These are phyloP conservation scores for Leucosporidium yakuticum DNA, from an alignment of 768 basidiomycete species.

Conservation along the genomic window DNA sequence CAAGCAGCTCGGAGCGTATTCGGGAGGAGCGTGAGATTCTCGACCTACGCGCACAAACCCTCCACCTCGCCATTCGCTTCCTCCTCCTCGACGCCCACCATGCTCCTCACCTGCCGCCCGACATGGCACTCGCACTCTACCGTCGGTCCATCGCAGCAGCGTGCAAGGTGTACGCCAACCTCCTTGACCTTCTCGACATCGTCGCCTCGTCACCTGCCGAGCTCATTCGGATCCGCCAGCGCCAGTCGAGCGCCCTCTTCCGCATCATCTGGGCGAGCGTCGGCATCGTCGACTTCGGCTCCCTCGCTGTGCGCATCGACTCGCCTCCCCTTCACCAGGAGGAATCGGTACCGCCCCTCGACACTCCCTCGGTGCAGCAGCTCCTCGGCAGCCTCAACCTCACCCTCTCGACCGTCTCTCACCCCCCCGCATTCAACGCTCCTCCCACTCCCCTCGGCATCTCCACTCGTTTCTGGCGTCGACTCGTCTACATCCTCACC, in stretches of 20 bases:
- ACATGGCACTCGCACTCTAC: not conserved
- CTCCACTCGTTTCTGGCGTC: constrained; percentile 9
- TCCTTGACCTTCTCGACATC: constrained; percentile 12
- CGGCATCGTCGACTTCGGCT: not conserved
- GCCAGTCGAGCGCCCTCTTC: constrained; percentile 23
- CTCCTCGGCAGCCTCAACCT: not conserved
- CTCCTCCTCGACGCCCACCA: constrained; percentile 19
- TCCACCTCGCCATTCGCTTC: constrained; percentile 28
- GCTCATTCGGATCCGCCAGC: constrained; percentile 3
- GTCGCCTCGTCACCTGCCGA: not conserved
- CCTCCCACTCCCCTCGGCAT: constrained; percentile 7
- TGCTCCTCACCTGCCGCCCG: not conserved
- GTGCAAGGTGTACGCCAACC: constrained; percentile 13
- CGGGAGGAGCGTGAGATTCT: not conserved
- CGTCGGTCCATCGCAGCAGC: not conserved
- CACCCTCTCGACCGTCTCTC: not conserved
- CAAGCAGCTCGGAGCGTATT: not conserved
- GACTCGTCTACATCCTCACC: constrained; percentile 13
- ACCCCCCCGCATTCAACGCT: not conserved
- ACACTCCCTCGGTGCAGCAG: constrained; percentile 10
- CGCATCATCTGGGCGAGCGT: constrained; percentile 15
- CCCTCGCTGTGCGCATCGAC: not conserved
- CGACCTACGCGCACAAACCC: constrained; percentile 17
- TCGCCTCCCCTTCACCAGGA: not conserved
- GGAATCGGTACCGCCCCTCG: not conserved